Base-by-base conservation (phyloP, 129 eudicot species). In the Flaveria trinervia region DNA sequence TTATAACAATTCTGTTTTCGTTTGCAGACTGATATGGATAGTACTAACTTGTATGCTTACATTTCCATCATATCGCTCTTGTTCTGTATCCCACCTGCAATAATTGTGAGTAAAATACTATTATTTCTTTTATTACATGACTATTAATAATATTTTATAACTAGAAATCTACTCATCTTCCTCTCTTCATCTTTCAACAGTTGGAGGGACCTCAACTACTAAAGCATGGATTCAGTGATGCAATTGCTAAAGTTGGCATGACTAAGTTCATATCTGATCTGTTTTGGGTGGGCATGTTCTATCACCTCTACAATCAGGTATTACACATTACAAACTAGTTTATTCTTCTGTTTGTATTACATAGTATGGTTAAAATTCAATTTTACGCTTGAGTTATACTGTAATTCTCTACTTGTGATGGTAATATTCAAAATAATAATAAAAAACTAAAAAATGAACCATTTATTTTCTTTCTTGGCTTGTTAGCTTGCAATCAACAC, bases 301-400 rank as follows among this genome's bases (percentile, higher is more conserved):
- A 93, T 84, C 98, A 93, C 49, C 97, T 93, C 79, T 93, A 93
- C 81, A 93, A 93, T 83, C 98, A 93, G 98, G 98, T 93, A 78
- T 20, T 26, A 39, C 41, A 41, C 16, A 39, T 9, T 18, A 17
- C 33, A 71, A 28, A 52, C 65, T 28, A 73, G 28, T 2, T 15
- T 5, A 59, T 46, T 15, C 10, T 45, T 15, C 7, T 18, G 8
- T n/a, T 74, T 44, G 4, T 28, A 39, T 17, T 56, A 36, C 54
- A 26, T 62, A 13, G 11, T 62, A 26, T 62, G 20, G 48, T 30
- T 7, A 30, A 70, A 49, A 68, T 44, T 41, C 71, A 41, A 17
- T 9, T 0, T 39, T 39, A 33, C 17, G 49, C 30, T 17, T n/a
- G 5, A 13, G 13, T 30, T 30, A 30, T 30, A 30, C 36, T 30